Evolutionary conservation across 805 yeast species (phyloP).

Genomic region (Hanseniaspora thailandica): DNA sequence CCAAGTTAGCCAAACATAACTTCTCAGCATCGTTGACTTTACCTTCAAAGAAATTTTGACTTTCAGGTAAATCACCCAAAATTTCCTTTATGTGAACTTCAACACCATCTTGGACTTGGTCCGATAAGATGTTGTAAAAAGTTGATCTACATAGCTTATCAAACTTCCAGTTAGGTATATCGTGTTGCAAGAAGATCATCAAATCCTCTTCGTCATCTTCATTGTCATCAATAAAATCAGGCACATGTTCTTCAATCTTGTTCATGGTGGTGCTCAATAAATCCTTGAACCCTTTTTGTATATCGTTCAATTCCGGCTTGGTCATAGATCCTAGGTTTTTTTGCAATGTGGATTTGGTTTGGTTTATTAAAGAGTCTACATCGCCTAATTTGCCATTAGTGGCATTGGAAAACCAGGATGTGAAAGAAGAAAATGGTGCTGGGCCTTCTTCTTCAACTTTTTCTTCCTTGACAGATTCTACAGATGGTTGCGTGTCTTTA

Average conservation of each 20-base stretch:
- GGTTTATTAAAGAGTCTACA: conserved; percentile 44
- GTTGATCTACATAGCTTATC: conserved; percentile 39
- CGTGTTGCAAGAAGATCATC: conserved; percentile 55
- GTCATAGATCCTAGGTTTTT: conserved; percentile 17
- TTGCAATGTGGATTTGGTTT: conserved; percentile 29
- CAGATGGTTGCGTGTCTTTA: conserved; percentile 22
- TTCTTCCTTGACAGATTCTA: conserved; percentile 16
- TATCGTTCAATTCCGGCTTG: conserved; percentile 8
- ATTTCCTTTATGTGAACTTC: conserved; percentile 45
- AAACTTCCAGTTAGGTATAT: conserved; percentile 44
- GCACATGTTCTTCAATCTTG: conserved; percentile 25
- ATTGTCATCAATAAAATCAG: conserved; percentile 24
- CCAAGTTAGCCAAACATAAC: conserved; percentile 76
- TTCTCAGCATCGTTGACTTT: conserved; percentile 76
- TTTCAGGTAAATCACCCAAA: conserved; percentile 24
- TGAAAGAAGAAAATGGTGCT: conserved; percentile 54
- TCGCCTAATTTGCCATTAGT: conserved; percentile 42
- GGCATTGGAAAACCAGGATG: conserved; percentile 65
- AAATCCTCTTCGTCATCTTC: conserved; percentile 39
- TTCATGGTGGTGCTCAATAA: conserved; percentile 9
- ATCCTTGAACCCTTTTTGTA: conserved; percentile 13
- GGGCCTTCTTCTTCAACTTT: conserved; percentile 22
- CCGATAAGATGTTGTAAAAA: conserved; percentile 49
- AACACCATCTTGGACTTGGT: conserved; percentile 70
- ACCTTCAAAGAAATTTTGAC: conserved; percentile 42